Evolutionary conservation across 2,329 filamentous ascomycete genomes (phyloP).

Genomic region (Fusarium sacchari): DNA sequence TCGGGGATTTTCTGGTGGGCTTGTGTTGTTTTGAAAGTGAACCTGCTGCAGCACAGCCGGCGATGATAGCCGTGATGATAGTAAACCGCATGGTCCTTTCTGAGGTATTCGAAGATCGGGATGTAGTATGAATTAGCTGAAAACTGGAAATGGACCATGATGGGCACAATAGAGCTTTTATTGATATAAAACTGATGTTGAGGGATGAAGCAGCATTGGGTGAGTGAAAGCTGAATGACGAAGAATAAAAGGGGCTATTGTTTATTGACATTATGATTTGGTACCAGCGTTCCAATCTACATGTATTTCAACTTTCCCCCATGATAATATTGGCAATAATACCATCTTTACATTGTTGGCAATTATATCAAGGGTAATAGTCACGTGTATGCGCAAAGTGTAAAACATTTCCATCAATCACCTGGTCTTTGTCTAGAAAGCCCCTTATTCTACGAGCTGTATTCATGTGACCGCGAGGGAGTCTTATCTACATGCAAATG

Average conservation of each 20-base stretch:
- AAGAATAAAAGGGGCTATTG: not conserved
- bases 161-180: no score
- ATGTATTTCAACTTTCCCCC: not conserved
- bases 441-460: not conserved
- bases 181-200: not conserved
- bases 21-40: not conserved
- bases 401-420: not conserved
- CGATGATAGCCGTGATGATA: not conserved
- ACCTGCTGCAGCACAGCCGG: not conserved
- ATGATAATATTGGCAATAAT: not conserved
- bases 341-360: not conserved
- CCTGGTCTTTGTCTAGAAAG: not conserved
- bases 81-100: not conserved
- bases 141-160: not conserved
- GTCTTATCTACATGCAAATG: no score
- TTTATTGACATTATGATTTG: not conserved
- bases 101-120: not conserved
- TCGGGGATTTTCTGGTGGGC: not conserved
- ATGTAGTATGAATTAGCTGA: not conserved
- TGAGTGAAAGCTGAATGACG: not conserved
- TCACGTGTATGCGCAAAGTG: not conserved
- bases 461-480: not conserved
- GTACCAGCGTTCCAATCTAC: not conserved
- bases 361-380: not conserved
- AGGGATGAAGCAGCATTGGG: not conserved